Percentiles rank a stretch among this genome's conserved stretches.
These are phyloP conservation scores for Saccharomyces hybrid DNA, from an alignment of 1,139 yeast species.

Conservation along the genomic window DNA sequence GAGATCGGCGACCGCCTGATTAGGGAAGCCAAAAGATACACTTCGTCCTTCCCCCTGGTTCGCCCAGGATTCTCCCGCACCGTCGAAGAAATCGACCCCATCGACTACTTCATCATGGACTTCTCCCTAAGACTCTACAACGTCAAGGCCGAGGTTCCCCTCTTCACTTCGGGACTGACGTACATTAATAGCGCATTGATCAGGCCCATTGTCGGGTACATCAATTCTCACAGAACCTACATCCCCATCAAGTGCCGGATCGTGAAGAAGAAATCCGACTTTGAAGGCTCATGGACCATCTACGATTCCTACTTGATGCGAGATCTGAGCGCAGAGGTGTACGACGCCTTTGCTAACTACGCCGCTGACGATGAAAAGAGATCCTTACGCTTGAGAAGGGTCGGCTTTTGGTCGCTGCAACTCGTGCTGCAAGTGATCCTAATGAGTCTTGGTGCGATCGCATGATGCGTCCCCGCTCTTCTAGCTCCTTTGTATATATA, in stretches of 20 bases:
- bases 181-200: conserved; percentile 86
- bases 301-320: conserved; percentile 89
- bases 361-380: conserved; percentile 82
- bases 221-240: conserved; percentile 79
- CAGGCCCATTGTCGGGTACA: conserved; percentile 91
- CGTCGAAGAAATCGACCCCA: conserved; percentile 30
- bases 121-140: conserved; percentile 70
- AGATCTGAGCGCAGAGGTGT: conserved; percentile 81
- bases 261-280: conserved; percentile 71
- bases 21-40: conserved; percentile 22
- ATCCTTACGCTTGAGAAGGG: conserved; percentile 63
- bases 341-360: conserved; percentile 81
- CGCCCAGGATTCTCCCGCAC: conserved; percentile 10
- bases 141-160: conserved; percentile 82
- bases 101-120: conserved; percentile 66
- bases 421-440: conserved; percentile 71
- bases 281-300: conserved; percentile 93
- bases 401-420: conserved; percentile 91
- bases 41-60: conserved; percentile 7
- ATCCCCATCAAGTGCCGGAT: conserved; percentile 82
- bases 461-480: conserved; percentile 14
- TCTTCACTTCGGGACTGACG: conserved; percentile 74
- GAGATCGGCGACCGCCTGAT: conserved; percentile 21
- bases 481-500: background rate
- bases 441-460: conserved; percentile 67